Conservation (phyloP, 495 filamentous ascomycete genomes). For the Wilcoxina mikolae region DNA sequence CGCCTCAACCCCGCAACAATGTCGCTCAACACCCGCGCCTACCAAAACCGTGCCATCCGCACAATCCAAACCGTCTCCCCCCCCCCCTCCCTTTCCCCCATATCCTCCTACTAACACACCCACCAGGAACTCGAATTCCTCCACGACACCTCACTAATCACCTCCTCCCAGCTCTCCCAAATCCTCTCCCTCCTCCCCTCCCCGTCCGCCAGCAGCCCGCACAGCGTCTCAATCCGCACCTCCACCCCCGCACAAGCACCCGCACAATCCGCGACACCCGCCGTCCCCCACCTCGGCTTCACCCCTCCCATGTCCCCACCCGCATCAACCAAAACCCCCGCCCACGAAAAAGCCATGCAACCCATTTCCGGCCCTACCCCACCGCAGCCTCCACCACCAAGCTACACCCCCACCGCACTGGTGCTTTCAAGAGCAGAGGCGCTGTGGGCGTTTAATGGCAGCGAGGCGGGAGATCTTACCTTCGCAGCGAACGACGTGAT, state of each 20-base stretch:
- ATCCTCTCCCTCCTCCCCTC: conserved; percentile 60
- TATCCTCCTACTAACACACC: conserved; percentile 5
- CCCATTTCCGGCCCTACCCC: conserved; percentile 29
- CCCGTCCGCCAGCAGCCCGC: conserved; percentile 22
- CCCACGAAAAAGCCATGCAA: conserved; percentile 14
- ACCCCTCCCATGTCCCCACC: conserved; percentile 28
- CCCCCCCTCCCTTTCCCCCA: background rate
- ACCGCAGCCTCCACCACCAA: conserved; percentile 34
- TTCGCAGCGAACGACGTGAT: conserved; percentile 64
- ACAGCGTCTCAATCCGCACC: conserved; percentile 7
- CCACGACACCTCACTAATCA: conserved; percentile 60
- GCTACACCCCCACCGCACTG: conserved; percentile 38
- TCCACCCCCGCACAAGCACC: conserved; percentile 12
- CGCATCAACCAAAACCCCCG: conserved; percentile 21
- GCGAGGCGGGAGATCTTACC: conserved; percentile 62
- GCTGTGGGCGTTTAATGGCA: conserved; percentile 64
- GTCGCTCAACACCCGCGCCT: conserved; percentile 8
- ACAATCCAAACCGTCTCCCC: conserved; percentile 16
- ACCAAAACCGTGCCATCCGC: conserved; percentile 21
- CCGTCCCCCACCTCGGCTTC: conserved; percentile 30
- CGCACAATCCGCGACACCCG: conserved; percentile 39
- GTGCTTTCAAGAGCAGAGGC: conserved; percentile 60
- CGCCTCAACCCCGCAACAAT: background rate
- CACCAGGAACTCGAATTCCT: conserved; percentile 81
- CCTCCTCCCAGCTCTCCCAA: conserved; percentile 49